Conservation (phyloP, 768 basidiomycete species). For the Boletus bicolor region DNA sequence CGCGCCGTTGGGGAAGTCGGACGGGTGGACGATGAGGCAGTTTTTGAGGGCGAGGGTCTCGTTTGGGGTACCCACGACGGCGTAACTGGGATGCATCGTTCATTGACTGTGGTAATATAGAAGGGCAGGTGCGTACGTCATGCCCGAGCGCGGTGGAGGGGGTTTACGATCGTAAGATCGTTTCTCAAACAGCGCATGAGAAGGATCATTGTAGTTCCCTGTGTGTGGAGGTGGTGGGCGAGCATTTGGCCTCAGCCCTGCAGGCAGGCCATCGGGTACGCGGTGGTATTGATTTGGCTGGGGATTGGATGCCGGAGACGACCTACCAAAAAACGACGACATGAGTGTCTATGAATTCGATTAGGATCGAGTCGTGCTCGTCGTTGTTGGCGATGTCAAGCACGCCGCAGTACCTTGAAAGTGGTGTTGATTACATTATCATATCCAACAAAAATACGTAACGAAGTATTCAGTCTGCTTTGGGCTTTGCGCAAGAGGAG, state of each 20-base stretch:
- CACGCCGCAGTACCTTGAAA: neutral
- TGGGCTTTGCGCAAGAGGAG: neutral
- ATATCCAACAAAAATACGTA: neutral
- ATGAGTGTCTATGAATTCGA: slow-evolving; percentile 7
- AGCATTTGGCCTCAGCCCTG: slow-evolving; percentile 34
- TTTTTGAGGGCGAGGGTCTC: slow-evolving; percentile 75
- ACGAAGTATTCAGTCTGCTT: neutral
- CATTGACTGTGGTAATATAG: neutral
- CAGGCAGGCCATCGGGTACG: slow-evolving; percentile 38
- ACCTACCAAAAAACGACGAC: slow-evolving; percentile 45
- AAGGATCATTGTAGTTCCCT: slow-evolving; percentile 54
- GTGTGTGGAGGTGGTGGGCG: slow-evolving; percentile 36
- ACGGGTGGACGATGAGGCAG: slow-evolving; percentile 73
- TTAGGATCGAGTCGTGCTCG: neutral
- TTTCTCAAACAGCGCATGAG: slow-evolving; percentile 49
- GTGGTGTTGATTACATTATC: slow-evolving; percentile 22
- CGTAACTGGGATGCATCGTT: slow-evolving; percentile 37
- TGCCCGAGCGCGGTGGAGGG: slow-evolving; percentile 31
- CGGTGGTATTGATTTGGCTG: slow-evolving; percentile 43
- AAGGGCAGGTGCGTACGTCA: slow-evolving; percentile 18
- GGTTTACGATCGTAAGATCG: slow-evolving; percentile 42
- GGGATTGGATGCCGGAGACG: slow-evolving; percentile 29
- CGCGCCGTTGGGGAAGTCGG: slow-evolving; percentile 68
- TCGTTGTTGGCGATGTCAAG: neutral
- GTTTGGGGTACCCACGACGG: slow-evolving; percentile 59